Evolutionary conservation across 108 stramenopile genomes (phyloP), one percentile per base, ranked within the genome.

Genomic region (Cyclotella kingstonii): DNA sequence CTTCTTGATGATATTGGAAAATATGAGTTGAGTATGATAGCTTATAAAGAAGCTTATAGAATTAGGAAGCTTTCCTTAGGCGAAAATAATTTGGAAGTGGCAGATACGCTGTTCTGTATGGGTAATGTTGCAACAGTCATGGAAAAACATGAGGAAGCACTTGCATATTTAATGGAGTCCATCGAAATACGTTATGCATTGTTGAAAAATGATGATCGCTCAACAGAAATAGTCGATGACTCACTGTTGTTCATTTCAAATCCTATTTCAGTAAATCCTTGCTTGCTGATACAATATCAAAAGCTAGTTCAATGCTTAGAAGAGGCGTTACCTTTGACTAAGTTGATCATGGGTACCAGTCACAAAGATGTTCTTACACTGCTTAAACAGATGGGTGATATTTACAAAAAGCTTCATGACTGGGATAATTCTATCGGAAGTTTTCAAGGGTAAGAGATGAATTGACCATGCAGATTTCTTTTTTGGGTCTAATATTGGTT

Each of bases 391-490:
- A 76, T 79, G 78, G 78, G 78, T n/a, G 74, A 66, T 43, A 27
- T 79, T 39, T 79, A 76, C 55, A 56, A 36, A 34, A 55, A 54
- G 30, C 57, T 76, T 46, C 73, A 72, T 51, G 78, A 79, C 43
- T 79, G 74, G 70, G 78, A 79, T 33, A 76, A 79, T 71, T 69
- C 78, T 21, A 66, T 70, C 14, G 78, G 74, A 25, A 71, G 74
- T 43, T 76, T 76, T 47, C 74, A 79, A 57, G 78, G 74, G 74
- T 70, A 31, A 55, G 68, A 31, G 23, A n/a, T n/a, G n/a, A n/a
- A n/a, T n/a, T n/a, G n/a, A n/a, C n/a, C n/a, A n/a, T n/a, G n/a
- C n/a, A n/a, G n/a, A n/a, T n/a, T n/a, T n/a, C n/a, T n/a, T n/a
- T n/a, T n/a, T n/a, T n/a, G n/a, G n/a, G n/a, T n/a, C n/a, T n/a